Percentiles rank a stretch among this genome's conserved stretches.
These are phyloP conservation scores for Salvia miltiorrhiza DNA, from an alignment of 257 asterid genomes.

Conservation along the genomic window DNA sequence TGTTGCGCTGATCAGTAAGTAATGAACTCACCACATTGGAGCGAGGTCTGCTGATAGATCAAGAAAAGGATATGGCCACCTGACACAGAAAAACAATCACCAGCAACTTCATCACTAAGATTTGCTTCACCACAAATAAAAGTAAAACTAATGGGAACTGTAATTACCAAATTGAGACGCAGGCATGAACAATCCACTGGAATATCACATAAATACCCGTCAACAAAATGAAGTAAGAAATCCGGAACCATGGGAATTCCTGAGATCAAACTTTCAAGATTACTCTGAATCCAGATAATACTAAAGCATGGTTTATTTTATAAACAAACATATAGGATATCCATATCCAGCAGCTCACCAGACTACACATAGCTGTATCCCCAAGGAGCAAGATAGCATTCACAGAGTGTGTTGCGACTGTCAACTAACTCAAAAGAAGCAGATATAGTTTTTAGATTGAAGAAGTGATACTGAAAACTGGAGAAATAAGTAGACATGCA, in stretches of 20 bases:
- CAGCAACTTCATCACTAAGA: slow-evolving; percentile 12
- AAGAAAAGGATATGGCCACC: slow-evolving; percentile 99
- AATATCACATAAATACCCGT: slow-evolving; percentile 79
- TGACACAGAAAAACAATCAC: slow-evolving; percentile 27
- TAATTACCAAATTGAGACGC: slow-evolving; percentile 52
- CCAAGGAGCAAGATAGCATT: slow-evolving; percentile 70
- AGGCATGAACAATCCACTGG: slow-evolving; percentile 85
- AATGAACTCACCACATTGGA: slow-evolving; percentile 62
- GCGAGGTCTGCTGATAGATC: slow-evolving; percentile 54
- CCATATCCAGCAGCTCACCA: slow-evolving; percentile 54
- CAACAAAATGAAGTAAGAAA: slow-evolving; percentile 67
- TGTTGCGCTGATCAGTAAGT: not conserved
- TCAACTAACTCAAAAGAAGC: slow-evolving; percentile 53
- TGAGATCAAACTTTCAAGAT: slow-evolving; percentile 31
- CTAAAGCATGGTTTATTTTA: slow-evolving; percentile 1
- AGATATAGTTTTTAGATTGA: slow-evolving; percentile 13
- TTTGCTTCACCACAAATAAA: not conserved
- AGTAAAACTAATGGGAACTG: not conserved
- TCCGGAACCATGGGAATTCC: slow-evolving; percentile 81
- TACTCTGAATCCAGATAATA: slow-evolving; percentile 3
- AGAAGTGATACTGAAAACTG: not conserved
- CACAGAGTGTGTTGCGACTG: slow-evolving; percentile 81
- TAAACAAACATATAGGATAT: slow-evolving; percentile 10
- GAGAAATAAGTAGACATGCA: slow-evolving; percentile 2
- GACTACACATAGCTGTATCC: slow-evolving; percentile 68